phyloP scores from a whole-genome alignment of 345 rosid genomes.

The Capsella bursapastoris region DNA sequence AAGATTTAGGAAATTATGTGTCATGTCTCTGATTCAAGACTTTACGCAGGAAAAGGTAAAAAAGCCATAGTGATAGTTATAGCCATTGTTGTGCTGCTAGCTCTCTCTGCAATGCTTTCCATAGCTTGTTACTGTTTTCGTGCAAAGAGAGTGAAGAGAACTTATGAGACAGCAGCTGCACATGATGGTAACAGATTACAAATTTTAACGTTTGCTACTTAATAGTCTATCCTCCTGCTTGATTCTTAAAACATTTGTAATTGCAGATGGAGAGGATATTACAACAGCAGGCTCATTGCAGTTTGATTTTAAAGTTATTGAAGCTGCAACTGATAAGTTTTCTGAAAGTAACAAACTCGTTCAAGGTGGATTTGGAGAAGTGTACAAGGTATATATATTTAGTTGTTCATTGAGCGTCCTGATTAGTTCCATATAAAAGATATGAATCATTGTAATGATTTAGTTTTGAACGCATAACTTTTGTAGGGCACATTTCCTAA shows the following conservation, averaged over 20 bases:
- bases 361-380: conserved; percentile 50
- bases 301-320: conserved; percentile 46
- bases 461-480: neutral
- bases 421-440: neutral
- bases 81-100: conserved; percentile 41
- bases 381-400: neutral
- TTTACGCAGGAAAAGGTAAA: conserved; percentile 41
- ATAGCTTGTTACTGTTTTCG: neutral
- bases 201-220: neutral
- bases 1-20: neutral
- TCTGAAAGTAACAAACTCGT: conserved; percentile 54
- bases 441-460: too few species aligned
- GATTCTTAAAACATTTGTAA: neutral
- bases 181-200: conserved; percentile 22
- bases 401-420: neutral
- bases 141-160: conserved; percentile 10
- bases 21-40: neutral
- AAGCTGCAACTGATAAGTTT: conserved; percentile 55
- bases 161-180: conserved; percentile 12
- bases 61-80: conserved; percentile 25
- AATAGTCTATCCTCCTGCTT: neutral
- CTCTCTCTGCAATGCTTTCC: conserved; percentile 26
- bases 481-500: conserved; percentile 48
- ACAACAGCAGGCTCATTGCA: conserved; percentile 50
- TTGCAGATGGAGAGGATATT: conserved; percentile 48